Evolutionary conservation across 1,284 basidiomycete species (phyloP).

Genomic region (Moniliella sp.): DNA sequence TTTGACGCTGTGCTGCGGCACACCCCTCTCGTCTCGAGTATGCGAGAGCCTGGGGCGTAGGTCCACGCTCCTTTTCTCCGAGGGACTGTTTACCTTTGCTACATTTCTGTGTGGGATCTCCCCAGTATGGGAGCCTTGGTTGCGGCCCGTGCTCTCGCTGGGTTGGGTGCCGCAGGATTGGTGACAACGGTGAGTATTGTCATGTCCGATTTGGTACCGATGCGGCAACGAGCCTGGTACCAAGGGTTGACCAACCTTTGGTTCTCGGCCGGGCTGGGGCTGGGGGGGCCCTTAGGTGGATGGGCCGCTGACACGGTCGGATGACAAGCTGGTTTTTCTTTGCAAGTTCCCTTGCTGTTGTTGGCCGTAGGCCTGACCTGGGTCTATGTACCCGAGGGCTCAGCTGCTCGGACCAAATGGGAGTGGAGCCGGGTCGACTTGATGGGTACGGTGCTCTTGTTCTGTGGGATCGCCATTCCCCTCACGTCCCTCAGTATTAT

Average conservation of each 20-base stretch:
- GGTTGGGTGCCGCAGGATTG: slow-evolving; percentile 58
- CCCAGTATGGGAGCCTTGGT: slow-evolving; percentile 53
- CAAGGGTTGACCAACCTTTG: slow-evolving; percentile 32
- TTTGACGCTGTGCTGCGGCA: slow-evolving; percentile 26
- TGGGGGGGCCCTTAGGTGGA: slow-evolving; percentile 53
- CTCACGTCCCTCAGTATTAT: slow-evolving; percentile 21
- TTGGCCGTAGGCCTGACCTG: slow-evolving; percentile 53
- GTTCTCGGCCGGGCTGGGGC: too few species aligned
- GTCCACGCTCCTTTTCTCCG: slow-evolving; percentile 48
- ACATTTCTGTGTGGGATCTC: slow-evolving; percentile 54
- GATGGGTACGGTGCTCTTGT: too few species aligned
- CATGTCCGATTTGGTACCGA: slow-evolving; percentile 32
- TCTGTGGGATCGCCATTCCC: too few species aligned
- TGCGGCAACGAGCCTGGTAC: slow-evolving; percentile 31
- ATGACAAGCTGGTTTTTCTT: slow-evolving; percentile 48
- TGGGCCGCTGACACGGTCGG: slow-evolving; percentile 54
- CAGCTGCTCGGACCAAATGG: slow-evolving; percentile 45
- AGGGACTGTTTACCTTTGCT: slow-evolving; percentile 50
- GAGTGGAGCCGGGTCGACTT: too few species aligned
- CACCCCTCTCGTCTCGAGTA: slow-evolving; percentile 27
- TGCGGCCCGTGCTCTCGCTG: slow-evolving; percentile 52
- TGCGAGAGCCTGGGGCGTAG: slow-evolving; percentile 53
- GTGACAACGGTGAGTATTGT: slow-evolving; percentile 29
- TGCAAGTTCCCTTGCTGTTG: too few species aligned
- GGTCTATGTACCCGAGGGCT: slow-evolving; percentile 46